A percentile compares a stretch with the other conserved stretches of the same genome.
Evolutionary conservation across 306 rosid species (phyloP).

Genomic region (Macrotyloma uniflorum): DNA sequence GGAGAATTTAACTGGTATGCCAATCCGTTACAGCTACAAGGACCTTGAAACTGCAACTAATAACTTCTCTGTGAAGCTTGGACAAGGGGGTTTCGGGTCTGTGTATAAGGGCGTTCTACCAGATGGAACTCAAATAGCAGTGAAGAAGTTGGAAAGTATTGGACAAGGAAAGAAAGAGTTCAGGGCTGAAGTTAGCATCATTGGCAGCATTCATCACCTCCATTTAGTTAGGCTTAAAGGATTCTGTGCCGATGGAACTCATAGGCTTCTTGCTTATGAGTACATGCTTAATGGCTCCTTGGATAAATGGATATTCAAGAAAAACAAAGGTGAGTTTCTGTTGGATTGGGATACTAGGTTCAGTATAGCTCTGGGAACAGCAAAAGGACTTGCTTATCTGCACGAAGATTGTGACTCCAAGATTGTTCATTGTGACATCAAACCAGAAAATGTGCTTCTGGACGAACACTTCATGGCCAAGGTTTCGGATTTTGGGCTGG

Average conservation of each 20-base stretch:
- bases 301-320: constrained; percentile 86
- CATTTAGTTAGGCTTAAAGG: constrained; percentile 84
- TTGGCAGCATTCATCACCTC: constrained; percentile 90
- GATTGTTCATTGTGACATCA: constrained; percentile 93
- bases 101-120: constrained; percentile 77
- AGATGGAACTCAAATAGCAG: constrained; percentile 81
- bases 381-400: constrained; percentile 86
- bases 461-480: constrained; percentile 73
- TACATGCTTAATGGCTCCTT: constrained; percentile 85
- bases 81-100: constrained; percentile 93
- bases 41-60: constrained; percentile 83
- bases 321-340: constrained; percentile 50
- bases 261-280: constrained; percentile 84
- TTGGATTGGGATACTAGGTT: constrained; percentile 85
- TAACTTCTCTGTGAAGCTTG: constrained; percentile 79
- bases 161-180: constrained; percentile 98
- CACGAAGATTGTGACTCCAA: constrained; percentile 90
- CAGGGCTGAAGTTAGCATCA: constrained; percentile 94
- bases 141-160: constrained; percentile 84
- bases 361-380: constrained; percentile 84
- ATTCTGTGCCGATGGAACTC: constrained; percentile 85
- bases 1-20: constrained; percentile 74
- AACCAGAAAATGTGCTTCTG: constrained; percentile 93
- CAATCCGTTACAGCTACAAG: constrained; percentile 69
- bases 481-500: constrained; percentile 91